Evolutionary conservation across 352 stramenopile genomes (phyloP).

Genomic region (Globisporangium parvum): DNA sequence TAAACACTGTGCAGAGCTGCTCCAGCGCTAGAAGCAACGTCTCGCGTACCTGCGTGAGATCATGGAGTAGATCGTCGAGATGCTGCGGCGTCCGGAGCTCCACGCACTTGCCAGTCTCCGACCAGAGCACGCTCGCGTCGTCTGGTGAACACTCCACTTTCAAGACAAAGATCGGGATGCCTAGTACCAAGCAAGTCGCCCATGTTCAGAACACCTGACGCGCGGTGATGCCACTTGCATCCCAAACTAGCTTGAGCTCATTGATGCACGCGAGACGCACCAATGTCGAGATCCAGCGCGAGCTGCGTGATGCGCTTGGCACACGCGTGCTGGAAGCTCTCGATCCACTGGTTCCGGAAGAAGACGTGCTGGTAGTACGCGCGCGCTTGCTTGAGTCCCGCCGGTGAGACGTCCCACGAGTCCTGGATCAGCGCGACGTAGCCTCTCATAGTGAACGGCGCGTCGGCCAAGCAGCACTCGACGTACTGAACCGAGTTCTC

Average conservation of each 20-base stretch:
- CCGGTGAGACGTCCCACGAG: conserved; percentile 20
- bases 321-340: conserved; percentile 45
- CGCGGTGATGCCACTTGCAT: neutral
- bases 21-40: too few relatives aligned
- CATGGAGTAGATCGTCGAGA: conserved; percentile 26
- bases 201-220: neutral
- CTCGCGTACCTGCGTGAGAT: conserved; percentile 39
- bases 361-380: conserved; percentile 73
- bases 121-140: conserved; percentile 28
- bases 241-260: neutral
- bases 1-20: too few relatives aligned
- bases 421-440: conserved; percentile 48
- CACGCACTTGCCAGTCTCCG: conserved; percentile 18
- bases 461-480: conserved; percentile 16
- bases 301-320: conserved; percentile 35
- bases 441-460: conserved; percentile 34
- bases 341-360: conserved; percentile 54
- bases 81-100: conserved; percentile 35
- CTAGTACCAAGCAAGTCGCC: conserved; percentile 15
- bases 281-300: conserved; percentile 3
- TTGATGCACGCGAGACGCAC: neutral
- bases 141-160: conserved; percentile 33
- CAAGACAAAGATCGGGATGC: conserved; percentile 70
- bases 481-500: conserved; percentile 29
- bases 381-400: conserved; percentile 51